Percentiles rank a stretch among this genome's conserved stretches.
Conservation (phyloP, 129 eudicot genomes). For the Saposhnikovia divaricata region DNA sequence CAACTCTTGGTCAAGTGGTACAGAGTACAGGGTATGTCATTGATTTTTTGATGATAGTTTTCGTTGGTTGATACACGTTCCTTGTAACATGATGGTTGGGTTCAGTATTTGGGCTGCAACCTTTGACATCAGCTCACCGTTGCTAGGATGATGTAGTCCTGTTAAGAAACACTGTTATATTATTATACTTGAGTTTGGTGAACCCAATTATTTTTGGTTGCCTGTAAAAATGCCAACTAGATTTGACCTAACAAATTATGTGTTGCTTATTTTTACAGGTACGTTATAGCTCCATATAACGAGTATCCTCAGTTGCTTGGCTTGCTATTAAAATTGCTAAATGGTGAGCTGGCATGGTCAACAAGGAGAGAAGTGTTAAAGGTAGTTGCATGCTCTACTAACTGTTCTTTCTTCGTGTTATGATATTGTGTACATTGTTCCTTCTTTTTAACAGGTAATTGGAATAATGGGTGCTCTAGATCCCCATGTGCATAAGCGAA, state of each 20-base stretch:
- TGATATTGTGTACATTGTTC: slow-evolving; percentile 9
- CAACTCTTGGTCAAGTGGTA: slow-evolving; percentile 98
- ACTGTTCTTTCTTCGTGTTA: slow-evolving; percentile 1
- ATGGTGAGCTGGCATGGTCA: slow-evolving; percentile 96
- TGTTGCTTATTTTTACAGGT: slow-evolving; percentile 41
- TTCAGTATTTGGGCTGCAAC: neutral
- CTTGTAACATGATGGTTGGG: neutral
- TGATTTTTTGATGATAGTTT: neutral
- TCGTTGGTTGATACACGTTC: neutral
- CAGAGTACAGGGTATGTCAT: slow-evolving; percentile 94
- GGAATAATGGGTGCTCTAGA: slow-evolving; percentile 99
- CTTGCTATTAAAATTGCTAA: slow-evolving; percentile 72
- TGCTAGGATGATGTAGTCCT: neutral
- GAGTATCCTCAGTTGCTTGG: slow-evolving; percentile 86
- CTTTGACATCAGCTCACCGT: neutral
- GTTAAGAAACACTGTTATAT: neutral
- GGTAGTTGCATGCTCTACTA: slow-evolving; percentile 29
- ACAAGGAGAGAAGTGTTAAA: slow-evolving; percentile 90
- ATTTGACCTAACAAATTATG: slow-evolving; percentile 10
- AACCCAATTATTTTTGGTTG: neutral
- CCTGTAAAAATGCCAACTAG: neutral
- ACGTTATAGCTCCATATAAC: slow-evolving; percentile 83
- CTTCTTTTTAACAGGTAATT: slow-evolving; percentile 47
- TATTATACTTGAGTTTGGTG: neutral
- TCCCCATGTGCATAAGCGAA: slow-evolving; percentile 88